These are phyloP conservation scores for Globisporangium mamillatum DNA, from an alignment of 352 stramenopile genomes.

Conservation along the genomic window DNA sequence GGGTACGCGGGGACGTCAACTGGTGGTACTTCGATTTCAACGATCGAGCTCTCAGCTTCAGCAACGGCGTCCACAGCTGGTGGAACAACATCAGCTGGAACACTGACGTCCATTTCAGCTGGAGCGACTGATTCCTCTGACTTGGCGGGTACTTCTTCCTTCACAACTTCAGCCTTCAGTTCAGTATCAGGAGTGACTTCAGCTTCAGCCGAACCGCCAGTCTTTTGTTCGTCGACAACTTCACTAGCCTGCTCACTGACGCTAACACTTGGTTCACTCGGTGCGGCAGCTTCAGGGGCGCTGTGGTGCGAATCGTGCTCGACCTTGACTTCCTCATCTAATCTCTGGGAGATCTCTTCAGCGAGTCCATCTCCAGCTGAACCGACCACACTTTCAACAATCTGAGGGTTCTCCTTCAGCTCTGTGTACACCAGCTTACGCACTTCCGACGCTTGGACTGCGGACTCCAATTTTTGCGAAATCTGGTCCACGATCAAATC, in stretches of 20 bases:
- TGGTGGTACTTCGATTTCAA: constrained; percentile 11
- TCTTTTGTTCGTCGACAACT: not conserved
- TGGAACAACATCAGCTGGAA: not conserved
- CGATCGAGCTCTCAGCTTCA: not conserved
- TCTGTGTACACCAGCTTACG: constrained; percentile 21
- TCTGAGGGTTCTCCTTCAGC: constrained; percentile 16
- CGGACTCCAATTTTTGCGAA: constrained; percentile 18
- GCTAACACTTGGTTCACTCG: not conserved
- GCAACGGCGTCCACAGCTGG: not conserved
- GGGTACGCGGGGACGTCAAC: not conserved
- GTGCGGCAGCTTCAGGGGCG: not conserved
- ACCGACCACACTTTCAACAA: constrained; percentile 5
- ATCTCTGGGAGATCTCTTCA: not conserved
- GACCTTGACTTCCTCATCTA: not conserved
- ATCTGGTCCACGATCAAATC: constrained; percentile 24
- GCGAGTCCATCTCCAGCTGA: not conserved
- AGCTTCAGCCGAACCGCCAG: not conserved
- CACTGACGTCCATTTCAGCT: not conserved
- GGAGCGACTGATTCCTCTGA: not conserved
- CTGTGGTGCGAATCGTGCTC: not conserved
- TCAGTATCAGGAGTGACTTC: not conserved
- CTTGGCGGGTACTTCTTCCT: not conserved
- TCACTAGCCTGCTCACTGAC: not conserved
- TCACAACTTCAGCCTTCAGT: not conserved
- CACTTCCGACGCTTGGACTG: constrained; percentile 15